phyloP scores from a whole-genome alignment of 1,139 yeast genomes.

The Zygotorulaspora mrakii region DNA sequence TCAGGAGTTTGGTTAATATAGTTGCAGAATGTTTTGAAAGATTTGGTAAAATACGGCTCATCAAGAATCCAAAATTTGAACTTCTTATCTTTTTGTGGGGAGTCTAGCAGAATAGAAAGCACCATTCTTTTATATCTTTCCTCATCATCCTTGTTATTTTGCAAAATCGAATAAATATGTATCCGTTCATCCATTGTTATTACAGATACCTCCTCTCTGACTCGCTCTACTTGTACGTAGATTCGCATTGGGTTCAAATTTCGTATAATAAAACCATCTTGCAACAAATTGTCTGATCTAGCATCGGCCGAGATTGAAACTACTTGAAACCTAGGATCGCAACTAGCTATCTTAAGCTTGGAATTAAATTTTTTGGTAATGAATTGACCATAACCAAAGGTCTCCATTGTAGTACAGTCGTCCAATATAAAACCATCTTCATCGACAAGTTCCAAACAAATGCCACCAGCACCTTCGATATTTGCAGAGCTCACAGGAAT shows the following conservation, averaged over 20 bases:
- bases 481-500: conserved; percentile 21
- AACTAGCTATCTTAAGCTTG: conserved; percentile 22
- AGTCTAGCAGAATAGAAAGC: conserved; percentile 63
- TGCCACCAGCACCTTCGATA: conserved; percentile 29
- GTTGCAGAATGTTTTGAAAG: conserved; percentile 60
- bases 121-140: conserved; percentile 72
- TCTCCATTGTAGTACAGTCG: conserved; percentile 28
- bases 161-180: conserved; percentile 79
- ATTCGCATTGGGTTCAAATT: conserved; percentile 22
- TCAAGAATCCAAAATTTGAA: conserved; percentile 89
- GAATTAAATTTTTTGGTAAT: conserved; percentile 13
- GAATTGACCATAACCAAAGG: conserved; percentile 37
- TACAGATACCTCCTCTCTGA: background rate
- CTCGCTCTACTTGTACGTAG: conserved; percentile 21
- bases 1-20: conserved; percentile 53
- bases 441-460: conserved; percentile 27
- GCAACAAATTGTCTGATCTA: conserved; percentile 26
- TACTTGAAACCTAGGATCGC: conserved; percentile 25
- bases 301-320: conserved; percentile 25
- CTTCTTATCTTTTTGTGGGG: conserved; percentile 42
- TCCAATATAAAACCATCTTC: conserved; percentile 16
- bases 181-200: conserved; percentile 50
- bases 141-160: conserved; percentile 70
- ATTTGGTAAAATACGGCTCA: conserved; percentile 62
- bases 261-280: conserved; percentile 14